Base-by-base conservation (phyloP, 768 basidiomycete genomes). In the Leccinum fibrillosum region DNA sequence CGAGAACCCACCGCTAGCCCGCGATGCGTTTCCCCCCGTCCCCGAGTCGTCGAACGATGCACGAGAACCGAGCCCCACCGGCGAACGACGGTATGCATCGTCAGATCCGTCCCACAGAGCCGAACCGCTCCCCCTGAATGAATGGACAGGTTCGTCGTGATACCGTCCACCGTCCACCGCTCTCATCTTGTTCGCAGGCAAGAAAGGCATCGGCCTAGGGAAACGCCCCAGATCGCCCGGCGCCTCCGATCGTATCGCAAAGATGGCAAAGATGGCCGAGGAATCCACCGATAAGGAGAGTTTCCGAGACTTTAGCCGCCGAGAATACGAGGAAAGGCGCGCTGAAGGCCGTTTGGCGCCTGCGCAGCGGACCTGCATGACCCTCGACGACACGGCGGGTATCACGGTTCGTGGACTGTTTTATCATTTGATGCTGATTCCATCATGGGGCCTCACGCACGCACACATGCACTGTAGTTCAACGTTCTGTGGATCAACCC, bases 401-500 rank as follows among this genome's bases (percentile, higher is more conserved):
- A 84, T 84, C 64, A 71, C 81, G 62, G 86, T 74, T 35, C 53
- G 64, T 60, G 52, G 42, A 19, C 8, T n/a, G 17, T 35, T 25
- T 35, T 34, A 42, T 44, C 44, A 55, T 32, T 57, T 25, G 17
- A 53, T 34, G 52, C 11, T 72, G n/a, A 60, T 52, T 50, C 48
- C 37, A 39, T 39, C 28, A 28, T 28, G 28, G 47, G 12, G 39
- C 37, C 17, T 39, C 37, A 26, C 23, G 34, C 58, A 32, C 19
- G 34, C 58, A 32, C 19, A 2, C 23, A 23, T 2, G 37, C 35
- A 53, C 34, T 35, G 23, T 65, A 94, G 92, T 92, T 92, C 72
- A 92, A 93, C 65, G 82, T 89, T 32, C 76, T 92, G 26, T 91
- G 88, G 85, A 77, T 94, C 54, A 83, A 92, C 67, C 86, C 90